These are phyloP conservation scores for Ophiocordyceps robertsii DNA, from an alignment of 2,329 filamentous ascomycete species.

Conservation along the genomic window DNA sequence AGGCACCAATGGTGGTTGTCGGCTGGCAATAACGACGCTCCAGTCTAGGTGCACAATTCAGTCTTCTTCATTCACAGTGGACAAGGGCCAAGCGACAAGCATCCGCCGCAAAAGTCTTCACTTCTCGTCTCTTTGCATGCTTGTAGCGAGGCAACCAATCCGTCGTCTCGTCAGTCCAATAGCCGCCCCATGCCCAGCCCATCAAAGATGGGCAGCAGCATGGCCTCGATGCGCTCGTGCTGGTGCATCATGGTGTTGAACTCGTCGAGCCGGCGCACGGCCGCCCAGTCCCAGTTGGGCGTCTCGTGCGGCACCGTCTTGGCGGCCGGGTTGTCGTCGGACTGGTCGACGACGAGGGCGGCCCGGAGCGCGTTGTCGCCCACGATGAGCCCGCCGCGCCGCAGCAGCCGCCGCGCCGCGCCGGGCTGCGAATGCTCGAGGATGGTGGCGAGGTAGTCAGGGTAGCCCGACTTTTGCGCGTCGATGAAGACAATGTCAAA, in stretches of 20 bases:
- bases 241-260: conserved; percentile 8
- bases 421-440: conserved; percentile 24
- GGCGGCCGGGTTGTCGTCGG: conserved; percentile 20
- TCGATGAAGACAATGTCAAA: conserved; percentile 38
- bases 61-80: too few species aligned
- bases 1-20: too few species aligned
- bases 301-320: conserved; percentile 3
- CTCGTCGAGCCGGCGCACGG: conserved; percentile 12
- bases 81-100: too few species aligned
- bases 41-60: too few species aligned
- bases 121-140: too few species aligned
- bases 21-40: too few species aligned
- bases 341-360: conserved; percentile 27
- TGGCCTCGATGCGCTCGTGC: not conserved
- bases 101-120: too few species aligned
- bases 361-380: conserved; percentile 35
- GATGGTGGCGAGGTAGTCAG: conserved; percentile 27
- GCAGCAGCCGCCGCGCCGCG: conserved; percentile 22
- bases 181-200: not conserved
- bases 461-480: conserved; percentile 34
- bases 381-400: conserved; percentile 30
- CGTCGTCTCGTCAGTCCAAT: not conserved
- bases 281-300: conserved; percentile 8
- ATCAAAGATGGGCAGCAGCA: not conserved
- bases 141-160: too few species aligned